Conservation (phyloP, 2,329 filamentous ascomycete genomes). For the Pestalotiopsis sp. region DNA sequence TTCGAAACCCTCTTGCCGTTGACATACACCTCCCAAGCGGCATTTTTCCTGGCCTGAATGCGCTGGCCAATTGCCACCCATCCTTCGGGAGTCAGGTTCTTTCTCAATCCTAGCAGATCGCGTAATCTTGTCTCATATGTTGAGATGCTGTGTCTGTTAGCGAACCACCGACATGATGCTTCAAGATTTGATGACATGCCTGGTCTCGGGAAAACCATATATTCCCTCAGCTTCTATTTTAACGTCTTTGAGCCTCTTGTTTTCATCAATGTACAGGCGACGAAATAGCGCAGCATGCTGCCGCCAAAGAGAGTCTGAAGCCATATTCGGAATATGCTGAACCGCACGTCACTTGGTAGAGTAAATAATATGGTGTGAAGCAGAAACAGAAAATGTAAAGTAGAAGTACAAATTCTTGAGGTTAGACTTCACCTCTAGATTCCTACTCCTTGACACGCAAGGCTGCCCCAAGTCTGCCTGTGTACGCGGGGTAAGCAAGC, state of each 20-base stretch:
- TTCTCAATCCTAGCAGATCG: not conserved
- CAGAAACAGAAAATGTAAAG: not conserved
- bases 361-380: too few relatives aligned
- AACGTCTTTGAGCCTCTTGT: not conserved
- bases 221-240: not conserved
- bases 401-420: not conserved
- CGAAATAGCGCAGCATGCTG: not conserved
- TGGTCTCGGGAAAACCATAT: not conserved
- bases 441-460: not conserved
- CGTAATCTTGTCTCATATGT: not conserved
- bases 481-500: not conserved
- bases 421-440: not conserved
- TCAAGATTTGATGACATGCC: not conserved
- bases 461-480: not conserved
- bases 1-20: not conserved
- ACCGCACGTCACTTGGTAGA: not conserved
- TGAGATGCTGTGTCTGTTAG: not conserved
- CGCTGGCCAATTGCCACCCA: not conserved
- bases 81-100: not conserved
- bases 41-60: not conserved
- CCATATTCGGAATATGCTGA: not conserved
- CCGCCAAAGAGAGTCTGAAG: not conserved
- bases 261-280: not conserved
- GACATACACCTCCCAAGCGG: not conserved
- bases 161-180: not conserved